Base-by-base conservation (phyloP, 2,329 filamentous ascomycete genomes). In the Colletotrichum endophyticum region DNA sequence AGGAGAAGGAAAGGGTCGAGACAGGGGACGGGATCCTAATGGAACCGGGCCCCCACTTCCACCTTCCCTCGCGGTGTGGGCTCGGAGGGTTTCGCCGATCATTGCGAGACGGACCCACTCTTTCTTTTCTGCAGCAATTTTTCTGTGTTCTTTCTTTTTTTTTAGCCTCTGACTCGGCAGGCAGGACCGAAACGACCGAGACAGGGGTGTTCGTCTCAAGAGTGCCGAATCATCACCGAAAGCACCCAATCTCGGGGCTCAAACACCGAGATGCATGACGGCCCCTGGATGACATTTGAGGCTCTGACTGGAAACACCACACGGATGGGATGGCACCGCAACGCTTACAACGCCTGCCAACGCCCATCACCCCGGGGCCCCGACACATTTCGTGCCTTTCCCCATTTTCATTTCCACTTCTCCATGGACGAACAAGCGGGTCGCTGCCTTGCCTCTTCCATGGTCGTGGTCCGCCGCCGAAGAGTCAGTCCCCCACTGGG, bases 281-380 rank as follows among this genome's bases (percentile, higher is more conserved):
- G 61, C 59, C 71, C 72, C 66, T 75, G 74, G 28, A 27, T 72
- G 61, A 62, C 63, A 75, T 44, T 74, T 76, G 74, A 28, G 74
- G 74, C 74, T 76, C 74, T 70, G 74, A 66, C 71, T 19, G 44
- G 49, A 75, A 66, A 63, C 73, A 75, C 73, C 63, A 75, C 64
- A 57, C 72, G 72, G 72, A 71, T 74, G 66, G 72, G 59, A 73
- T 75, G 69, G 63, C 70, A 72, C 73, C 63, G 56, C 64, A 61
- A 11, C 63, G 16, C 57, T 39, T 12, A 32, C 61, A 64, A 64
- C 39, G 22, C n/a, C 28, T 73, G 25, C 69, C 27, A 53, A 36
- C 57, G 28, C 49, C 72, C 69, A 27, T 36, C 57, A 32, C 66
- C 57, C 66, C 66, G 39, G 66, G 30, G 66, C 66, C 71, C 57